Evolutionary conservation across 2,329 filamentous ascomycete genomes (phyloP), one percentile per base, ranked within the genome.

Genomic region (Phaeophleospora eucalypticola): DNA sequence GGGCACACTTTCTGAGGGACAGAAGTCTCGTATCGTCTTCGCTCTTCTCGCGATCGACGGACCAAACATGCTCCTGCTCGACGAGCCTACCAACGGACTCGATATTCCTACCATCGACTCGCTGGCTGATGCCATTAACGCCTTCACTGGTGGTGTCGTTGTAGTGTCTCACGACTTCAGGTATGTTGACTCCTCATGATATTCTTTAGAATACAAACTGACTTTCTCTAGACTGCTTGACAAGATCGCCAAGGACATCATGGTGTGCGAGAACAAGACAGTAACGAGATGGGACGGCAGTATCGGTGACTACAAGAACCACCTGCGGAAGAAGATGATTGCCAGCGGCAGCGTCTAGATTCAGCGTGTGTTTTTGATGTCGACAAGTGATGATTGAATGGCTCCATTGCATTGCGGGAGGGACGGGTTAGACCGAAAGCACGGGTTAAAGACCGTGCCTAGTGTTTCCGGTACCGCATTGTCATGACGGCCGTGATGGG

Each of bases 181-280:
- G 89, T 94, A 82, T 68, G 83, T 64, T 44, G n/a, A n/a, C n/a
- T n/a, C n/a, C n/a, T n/a, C n/a, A n/a, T n/a, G n/a, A n/a, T n/a
- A n/a, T n/a, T n/a, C n/a, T n/a, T n/a, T n/a, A n/a, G n/a, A n/a
- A n/a, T n/a, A n/a, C n/a, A n/a, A n/a, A n/a, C n/a, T n/a, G n/a
- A n/a, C n/a, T n/a, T n/a, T n/a, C n/a, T n/a, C n/a, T 61, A 94
- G 91, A 78, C 78, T 98, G 65, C 83, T 98, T 58, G 93, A 98
- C 82, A 96, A 95, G 80, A 97, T 98, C 70, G 93, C 93, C 62
- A 98, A 98, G 81, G 89, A 98, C 71, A 98, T 98, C 72, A 83
- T 98, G 75, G 93, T 98, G 46, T 98, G 94, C 73, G 93, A 98
- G 76, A 89, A 98, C 83, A 89, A 90, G 80, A 90, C 89, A 12